Conservation (phyloP, 176 grass and related monocot species). For the Melocanna baccifera region DNA sequence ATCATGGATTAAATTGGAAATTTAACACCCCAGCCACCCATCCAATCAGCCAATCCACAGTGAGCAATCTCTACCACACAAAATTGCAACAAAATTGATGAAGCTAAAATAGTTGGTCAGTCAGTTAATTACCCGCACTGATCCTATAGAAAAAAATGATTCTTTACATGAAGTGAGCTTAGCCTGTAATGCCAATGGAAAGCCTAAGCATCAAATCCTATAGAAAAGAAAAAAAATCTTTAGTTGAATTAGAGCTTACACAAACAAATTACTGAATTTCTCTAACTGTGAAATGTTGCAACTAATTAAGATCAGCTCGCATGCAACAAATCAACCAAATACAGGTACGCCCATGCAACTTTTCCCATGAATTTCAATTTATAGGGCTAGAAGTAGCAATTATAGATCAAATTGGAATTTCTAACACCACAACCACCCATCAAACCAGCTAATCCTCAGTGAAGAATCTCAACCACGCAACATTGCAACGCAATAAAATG, state of each 20-base stretch:
- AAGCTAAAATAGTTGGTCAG: too few species aligned
- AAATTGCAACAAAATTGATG: too few species aligned
- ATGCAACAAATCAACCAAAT: background rate
- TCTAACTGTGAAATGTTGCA: background rate
- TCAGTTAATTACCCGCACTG: too few species aligned
- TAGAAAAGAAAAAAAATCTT: too few species aligned
- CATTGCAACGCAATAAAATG: background rate
- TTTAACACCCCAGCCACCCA: too few species aligned
- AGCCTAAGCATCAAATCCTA: background rate
- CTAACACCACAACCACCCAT: background rate
- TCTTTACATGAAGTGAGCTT: too few species aligned
- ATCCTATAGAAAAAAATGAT: too few species aligned
- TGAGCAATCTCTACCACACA: too few species aligned
- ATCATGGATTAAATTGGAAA: too few species aligned
- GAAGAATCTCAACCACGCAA: slow-evolving; percentile 15
- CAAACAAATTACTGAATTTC: background rate
- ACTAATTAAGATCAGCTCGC: background rate
- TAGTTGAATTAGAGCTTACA: background rate
- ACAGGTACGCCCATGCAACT: background rate
- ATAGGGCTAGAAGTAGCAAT: background rate
- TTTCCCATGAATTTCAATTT: background rate
- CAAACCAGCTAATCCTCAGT: background rate
- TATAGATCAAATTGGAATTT: background rate
- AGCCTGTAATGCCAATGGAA: background rate
- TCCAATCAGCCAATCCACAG: too few species aligned